Percentiles rank a stretch among this genome's conserved stretches.
phyloP scores from a whole-genome alignment of 1,139 yeast species.

The Taphrina pruni region DNA sequence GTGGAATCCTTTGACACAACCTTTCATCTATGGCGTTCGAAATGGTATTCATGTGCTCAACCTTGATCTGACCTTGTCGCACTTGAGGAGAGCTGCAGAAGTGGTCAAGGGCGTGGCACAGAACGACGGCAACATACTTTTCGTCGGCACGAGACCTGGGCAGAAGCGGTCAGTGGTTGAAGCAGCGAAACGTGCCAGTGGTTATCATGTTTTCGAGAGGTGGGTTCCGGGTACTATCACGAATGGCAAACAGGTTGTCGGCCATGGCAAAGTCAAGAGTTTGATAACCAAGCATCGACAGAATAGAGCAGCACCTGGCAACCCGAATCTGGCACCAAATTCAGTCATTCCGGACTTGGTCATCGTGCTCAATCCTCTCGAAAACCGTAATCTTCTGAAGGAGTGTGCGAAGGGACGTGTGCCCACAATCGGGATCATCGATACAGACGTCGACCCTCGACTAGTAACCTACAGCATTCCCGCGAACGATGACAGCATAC shows the following conservation, averaged over 20 bases:
- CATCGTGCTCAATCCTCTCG: slow-evolving; percentile 84
- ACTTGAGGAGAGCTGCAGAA: slow-evolving; percentile 76
- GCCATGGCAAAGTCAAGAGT: slow-evolving; percentile 64
- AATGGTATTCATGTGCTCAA: slow-evolving; percentile 89
- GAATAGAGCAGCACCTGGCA: slow-evolving; percentile 42
- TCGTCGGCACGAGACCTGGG: slow-evolving; percentile 82
- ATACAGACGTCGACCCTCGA: slow-evolving; percentile 90
- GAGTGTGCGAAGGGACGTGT: slow-evolving; percentile 84
- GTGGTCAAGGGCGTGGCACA: slow-evolving; percentile 81
- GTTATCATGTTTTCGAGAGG: slow-evolving; percentile 79
- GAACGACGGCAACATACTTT: slow-evolving; percentile 83
- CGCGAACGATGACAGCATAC: slow-evolving; percentile 89
- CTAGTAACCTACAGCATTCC: slow-evolving; percentile 93
- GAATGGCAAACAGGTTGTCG: slow-evolving; percentile 75
- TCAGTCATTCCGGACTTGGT: slow-evolving; percentile 83
- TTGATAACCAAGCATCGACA: slow-evolving; percentile 50
- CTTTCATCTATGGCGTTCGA: slow-evolving; percentile 84
- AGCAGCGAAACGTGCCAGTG: slow-evolving; percentile 78
- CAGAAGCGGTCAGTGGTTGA: slow-evolving; percentile 75
- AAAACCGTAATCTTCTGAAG: slow-evolving; percentile 76
- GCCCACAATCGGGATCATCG: slow-evolving; percentile 93
- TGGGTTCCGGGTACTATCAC: slow-evolving; percentile 98
- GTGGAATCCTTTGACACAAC: slow-evolving; percentile 66
- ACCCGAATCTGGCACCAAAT: slow-evolving; percentile 44
- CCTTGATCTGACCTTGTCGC: slow-evolving; percentile 76